Percentiles rank a stretch among this genome's conserved stretches.
phyloP scores from a whole-genome alignment of 257 asterid genomes.

The Penstemon newberryi region DNA sequence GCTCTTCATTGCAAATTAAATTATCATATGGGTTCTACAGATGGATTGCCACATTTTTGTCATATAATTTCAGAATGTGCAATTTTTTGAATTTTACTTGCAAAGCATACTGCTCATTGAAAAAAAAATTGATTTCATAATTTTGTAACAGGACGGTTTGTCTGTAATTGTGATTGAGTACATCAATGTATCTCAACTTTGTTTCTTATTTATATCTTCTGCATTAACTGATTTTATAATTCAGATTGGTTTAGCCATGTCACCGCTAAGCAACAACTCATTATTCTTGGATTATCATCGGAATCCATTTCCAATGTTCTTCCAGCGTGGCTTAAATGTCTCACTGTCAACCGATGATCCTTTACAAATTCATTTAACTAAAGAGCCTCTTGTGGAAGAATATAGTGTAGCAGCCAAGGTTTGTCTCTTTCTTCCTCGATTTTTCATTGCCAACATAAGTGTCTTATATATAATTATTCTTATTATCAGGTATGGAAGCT shows the following conservation, averaged over 20 bases:
- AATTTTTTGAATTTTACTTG: not conserved
- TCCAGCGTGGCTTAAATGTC: conserved; percentile 89
- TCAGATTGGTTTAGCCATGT: conserved; percentile 96
- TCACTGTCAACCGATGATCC: conserved; percentile 91
- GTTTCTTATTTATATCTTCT: conserved; percentile 4
- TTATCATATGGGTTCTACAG: not conserved
- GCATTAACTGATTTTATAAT: conserved; percentile 26
- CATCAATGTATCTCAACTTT: not conserved
- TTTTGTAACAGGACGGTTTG: not conserved
- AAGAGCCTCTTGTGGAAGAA: conserved; percentile 95
- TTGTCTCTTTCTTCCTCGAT: conserved; percentile 22
- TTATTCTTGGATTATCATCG: conserved; percentile 89
- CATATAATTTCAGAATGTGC: not conserved
- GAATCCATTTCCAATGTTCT: conserved; percentile 86
- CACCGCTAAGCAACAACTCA: conserved; percentile 95
- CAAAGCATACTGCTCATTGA: not conserved
- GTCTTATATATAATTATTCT: conserved; percentile 19
- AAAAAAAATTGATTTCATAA: not conserved
- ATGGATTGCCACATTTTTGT: conserved; percentile 15
- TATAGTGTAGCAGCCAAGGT: conserved; percentile 98
- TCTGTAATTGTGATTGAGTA: conserved; percentile 7
- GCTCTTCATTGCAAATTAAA: conserved; percentile 5
- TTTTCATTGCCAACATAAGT: conserved; percentile 16
- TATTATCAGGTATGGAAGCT: conserved; percentile 87
- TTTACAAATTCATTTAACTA: conserved; percentile 87